phyloP scores from a whole-genome alignment of 2,329 filamentous ascomycete species.

The Cladobotryum protrusum region DNA sequence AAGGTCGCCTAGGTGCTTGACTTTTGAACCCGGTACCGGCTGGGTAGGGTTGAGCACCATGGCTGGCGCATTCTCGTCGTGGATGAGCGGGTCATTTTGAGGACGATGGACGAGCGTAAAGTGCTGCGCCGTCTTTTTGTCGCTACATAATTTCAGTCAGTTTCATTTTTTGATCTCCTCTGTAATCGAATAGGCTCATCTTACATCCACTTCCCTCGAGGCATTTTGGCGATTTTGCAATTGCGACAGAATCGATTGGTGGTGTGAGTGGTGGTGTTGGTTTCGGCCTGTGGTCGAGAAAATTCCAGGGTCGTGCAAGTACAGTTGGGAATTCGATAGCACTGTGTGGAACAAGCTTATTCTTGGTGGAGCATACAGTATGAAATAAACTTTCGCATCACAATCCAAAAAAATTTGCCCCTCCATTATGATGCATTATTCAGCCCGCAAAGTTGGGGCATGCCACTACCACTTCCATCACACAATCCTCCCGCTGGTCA shows the following conservation, averaged over 20 bases:
- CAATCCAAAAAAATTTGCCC: constrained; percentile 39
- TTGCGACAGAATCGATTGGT: constrained; percentile 7
- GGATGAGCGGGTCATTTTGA: constrained; percentile 94
- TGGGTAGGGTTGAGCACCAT: constrained; percentile 77
- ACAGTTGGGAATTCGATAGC: constrained; percentile 18
- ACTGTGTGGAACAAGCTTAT: constrained; percentile 21
- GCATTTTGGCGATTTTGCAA: constrained; percentile 51
- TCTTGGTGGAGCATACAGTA: constrained; percentile 22
- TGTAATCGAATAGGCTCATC: constrained; percentile 12
- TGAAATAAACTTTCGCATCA: constrained; percentile 10
- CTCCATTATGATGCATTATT: constrained; percentile 39
- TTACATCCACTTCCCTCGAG: constrained; percentile 65
- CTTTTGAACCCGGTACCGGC: constrained; percentile 36
- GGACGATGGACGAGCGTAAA: constrained; percentile 93
- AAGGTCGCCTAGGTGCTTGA: constrained; percentile 69
- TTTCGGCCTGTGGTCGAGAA: constrained; percentile 18
- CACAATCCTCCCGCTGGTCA: background rate
- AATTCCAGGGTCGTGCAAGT: constrained; percentile 23
- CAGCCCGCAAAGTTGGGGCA: constrained; percentile 20
- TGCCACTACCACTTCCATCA: constrained; percentile 5
- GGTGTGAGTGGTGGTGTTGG: constrained; percentile 6
- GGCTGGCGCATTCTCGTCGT: constrained; percentile 80
- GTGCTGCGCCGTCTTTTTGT: constrained; percentile 90
- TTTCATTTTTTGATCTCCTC: background rate
- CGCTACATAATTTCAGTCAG: constrained; percentile 27